Base-by-base conservation (phyloP, 768 basidiomycete species). In the Pulveroboletus sp. region DNA sequence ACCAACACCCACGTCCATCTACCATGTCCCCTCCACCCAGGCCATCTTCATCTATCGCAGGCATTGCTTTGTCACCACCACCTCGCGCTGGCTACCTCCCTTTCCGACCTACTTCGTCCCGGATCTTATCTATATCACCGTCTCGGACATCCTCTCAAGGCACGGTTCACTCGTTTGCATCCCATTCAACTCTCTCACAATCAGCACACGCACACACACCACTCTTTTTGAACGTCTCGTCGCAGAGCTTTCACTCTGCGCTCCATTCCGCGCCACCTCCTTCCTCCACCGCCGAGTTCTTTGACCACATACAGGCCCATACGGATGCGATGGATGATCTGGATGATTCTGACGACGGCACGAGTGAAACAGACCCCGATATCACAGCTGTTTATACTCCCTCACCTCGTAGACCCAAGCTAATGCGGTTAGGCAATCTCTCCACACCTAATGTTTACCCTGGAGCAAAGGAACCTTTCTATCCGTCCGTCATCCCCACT, bases 321-420 rank as follows among this genome's bases (percentile, higher is more conserved):
- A 79, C 79, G 6, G 84, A 84, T 64, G 84, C 79, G 22, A 81
- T 89, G 80, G 83, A 86, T 56, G 86, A 84, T 54, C 68, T 85
- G 45, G 85, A 84, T 51, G 80, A 82, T 20, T 80, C 80, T 43
- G 75, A 75, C 22, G 76, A 76, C 47, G 68, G 67, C 44, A 50
- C 58, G 32, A 65, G 68, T 19, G 79, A 76, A 23, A 71, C 66
- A 12, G 71, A 69, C 38, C 66, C 67, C 14, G 73, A 73, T 14
- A 58, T 70, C 20, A 58, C 66, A 26, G 56, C 62, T 54, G 58
- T 61, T 43, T 64, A 59, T 62, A 41, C 58, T 32, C 52, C 59
- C 19, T 17, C 59, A 10, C 51, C 71, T 30, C 69, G 72, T 37
- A 49, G 27, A 50, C 54, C 79, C 27, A 64, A 74, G 51, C 61